phyloP scores from a whole-genome alignment of 1,284 basidiomycete genomes.

The Jaminaea rosea region DNA sequence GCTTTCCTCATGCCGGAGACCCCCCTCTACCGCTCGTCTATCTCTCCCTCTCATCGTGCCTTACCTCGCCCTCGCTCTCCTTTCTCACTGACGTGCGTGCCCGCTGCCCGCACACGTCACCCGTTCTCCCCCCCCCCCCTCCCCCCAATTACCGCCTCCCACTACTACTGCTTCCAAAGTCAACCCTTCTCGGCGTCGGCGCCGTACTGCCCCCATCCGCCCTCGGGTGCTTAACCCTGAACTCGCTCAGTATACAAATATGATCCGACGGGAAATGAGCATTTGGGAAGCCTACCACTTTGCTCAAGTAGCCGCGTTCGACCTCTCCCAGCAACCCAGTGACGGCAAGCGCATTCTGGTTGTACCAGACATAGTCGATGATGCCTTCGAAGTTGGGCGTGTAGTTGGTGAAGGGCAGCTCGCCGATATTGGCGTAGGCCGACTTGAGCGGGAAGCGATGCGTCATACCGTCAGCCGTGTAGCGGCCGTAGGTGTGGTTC shows the following conservation, averaged over 20 bases:
- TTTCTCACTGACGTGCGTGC: too few relatives aligned
- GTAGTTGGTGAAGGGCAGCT: slow-evolving; percentile 75
- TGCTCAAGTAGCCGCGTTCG: slow-evolving; percentile 74
- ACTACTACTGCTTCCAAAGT: too few relatives aligned
- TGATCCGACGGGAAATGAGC: slow-evolving; percentile 67
- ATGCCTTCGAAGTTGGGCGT: slow-evolving; percentile 59
- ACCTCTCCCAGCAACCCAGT: slow-evolving; percentile 81
- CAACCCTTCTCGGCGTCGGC: neutral
- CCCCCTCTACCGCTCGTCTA: too few relatives aligned
- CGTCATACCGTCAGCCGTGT: slow-evolving; percentile 77
- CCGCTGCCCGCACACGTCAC: too few relatives aligned
- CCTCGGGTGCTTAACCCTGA: slow-evolving; percentile 31
- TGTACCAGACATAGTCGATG: slow-evolving; percentile 93
- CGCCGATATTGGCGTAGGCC: slow-evolving; percentile 56
- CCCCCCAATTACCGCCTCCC: too few relatives aligned
- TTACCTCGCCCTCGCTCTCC: too few relatives aligned
- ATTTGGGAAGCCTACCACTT: slow-evolving; percentile 93
- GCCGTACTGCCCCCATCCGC: too few relatives aligned
- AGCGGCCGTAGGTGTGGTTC: slow-evolving; percentile 79
- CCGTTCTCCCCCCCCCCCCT: too few relatives aligned
- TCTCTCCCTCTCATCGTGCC: too few relatives aligned
- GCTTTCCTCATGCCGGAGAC: too few relatives aligned
- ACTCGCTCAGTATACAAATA: slow-evolving; percentile 44
- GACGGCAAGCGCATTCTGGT: slow-evolving; percentile 66
- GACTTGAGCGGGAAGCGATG: slow-evolving; percentile 75